Conservation (phyloP, 805 yeast species). For the Starmerella apis region DNA sequence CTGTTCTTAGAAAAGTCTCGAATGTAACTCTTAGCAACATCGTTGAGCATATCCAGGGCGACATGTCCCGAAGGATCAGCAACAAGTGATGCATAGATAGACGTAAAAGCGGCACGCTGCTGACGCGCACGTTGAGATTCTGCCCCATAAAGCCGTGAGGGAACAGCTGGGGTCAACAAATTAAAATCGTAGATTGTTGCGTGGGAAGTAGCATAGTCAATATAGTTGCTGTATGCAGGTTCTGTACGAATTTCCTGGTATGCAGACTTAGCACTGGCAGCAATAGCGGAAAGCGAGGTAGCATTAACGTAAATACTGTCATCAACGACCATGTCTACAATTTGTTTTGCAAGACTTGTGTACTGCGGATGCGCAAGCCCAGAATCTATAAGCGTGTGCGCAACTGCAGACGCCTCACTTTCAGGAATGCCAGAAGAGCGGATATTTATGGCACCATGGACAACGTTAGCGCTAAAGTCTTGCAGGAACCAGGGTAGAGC, state of each 20-base stretch:
- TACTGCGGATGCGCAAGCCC: conserved; percentile 15
- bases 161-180: neutral
- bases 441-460: conserved; percentile 8
- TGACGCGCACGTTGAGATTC: neutral
- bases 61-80: conserved; percentile 15
- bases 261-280: conserved; percentile 12
- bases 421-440: conserved; percentile 14
- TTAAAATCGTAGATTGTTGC: conserved; percentile 12
- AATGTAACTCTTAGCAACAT: conserved; percentile 6
- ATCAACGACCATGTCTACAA: conserved; percentile 1
- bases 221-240: conserved; percentile 10
- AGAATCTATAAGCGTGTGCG: conserved; percentile 13
- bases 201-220: conserved; percentile 11
- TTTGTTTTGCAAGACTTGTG: conserved; percentile 12
- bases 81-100: conserved; percentile 6
- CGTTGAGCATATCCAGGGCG: conserved; percentile 8
- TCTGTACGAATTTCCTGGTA: conserved; percentile 12
- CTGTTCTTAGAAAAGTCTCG: conserved; percentile 8
- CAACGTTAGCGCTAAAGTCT: conserved; percentile 9
- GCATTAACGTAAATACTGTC: conserved; percentile 14
- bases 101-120: conserved; percentile 2
- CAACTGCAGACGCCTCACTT: conserved; percentile 17
- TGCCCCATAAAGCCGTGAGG: neutral
- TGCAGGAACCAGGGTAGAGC: conserved; percentile 14
- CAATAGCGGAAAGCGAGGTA: conserved; percentile 8